Conservation (phyloP, 2,329 filamentous ascomycete genomes). For the Tolypocladium amazonense region DNA sequence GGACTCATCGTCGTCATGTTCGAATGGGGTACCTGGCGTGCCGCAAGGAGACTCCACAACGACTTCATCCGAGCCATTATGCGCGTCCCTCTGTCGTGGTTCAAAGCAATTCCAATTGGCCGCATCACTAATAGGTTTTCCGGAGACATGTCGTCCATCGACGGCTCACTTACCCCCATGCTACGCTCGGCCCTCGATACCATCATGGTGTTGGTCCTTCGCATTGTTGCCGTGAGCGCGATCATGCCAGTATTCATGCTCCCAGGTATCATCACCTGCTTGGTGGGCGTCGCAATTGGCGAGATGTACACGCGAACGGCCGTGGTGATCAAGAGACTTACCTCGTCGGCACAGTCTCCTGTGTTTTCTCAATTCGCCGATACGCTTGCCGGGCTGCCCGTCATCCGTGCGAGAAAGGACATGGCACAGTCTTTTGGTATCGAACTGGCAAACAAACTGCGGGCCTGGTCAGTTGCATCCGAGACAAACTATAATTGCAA, state of each 20-base stretch:
- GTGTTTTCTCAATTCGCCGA: slow-evolving; percentile 47
- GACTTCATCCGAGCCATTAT: slow-evolving; percentile 41
- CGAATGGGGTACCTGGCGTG: slow-evolving; percentile 46
- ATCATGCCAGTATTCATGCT: slow-evolving; percentile 42
- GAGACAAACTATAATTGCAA: slow-evolving; percentile 46
- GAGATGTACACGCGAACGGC: slow-evolving; percentile 41
- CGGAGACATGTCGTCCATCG: slow-evolving; percentile 46
- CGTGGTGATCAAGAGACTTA: slow-evolving; percentile 33
- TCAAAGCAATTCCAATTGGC: slow-evolving; percentile 40
- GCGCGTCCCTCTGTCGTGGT: slow-evolving; percentile 45
- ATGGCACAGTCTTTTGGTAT: slow-evolving; percentile 37
- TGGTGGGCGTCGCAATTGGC: slow-evolving; percentile 32
- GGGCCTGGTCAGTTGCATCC: slow-evolving; percentile 32
- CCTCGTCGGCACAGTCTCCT: slow-evolving; percentile 38
- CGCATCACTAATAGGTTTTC: slow-evolving; percentile 45
- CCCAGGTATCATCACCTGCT: slow-evolving; percentile 33
- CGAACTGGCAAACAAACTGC: slow-evolving; percentile 38
- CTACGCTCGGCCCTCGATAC: slow-evolving; percentile 32
- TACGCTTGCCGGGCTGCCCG: slow-evolving; percentile 35
- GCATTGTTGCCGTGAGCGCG: slow-evolving; percentile 35
- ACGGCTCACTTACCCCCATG: slow-evolving; percentile 34
- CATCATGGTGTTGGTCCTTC: slow-evolving; percentile 30
- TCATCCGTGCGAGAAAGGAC: slow-evolving; percentile 39
- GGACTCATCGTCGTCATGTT: slow-evolving; percentile 34
- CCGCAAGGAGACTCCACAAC: slow-evolving; percentile 40